phyloP scores from a whole-genome alignment of 768 basidiomycete genomes.

The Gloeopeniophorella convolvens region DNA sequence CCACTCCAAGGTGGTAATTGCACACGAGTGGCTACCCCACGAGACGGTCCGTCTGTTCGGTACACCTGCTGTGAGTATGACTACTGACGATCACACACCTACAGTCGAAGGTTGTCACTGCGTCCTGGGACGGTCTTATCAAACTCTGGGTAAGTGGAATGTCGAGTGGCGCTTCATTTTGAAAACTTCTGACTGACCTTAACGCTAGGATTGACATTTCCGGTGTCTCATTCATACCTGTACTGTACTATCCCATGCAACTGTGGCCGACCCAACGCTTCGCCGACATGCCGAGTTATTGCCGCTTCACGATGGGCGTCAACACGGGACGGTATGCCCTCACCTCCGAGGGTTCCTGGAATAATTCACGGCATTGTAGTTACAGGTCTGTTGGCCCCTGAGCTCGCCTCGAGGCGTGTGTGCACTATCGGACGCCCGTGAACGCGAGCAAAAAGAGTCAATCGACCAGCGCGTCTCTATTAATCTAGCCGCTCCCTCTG shows the following conservation, averaged over 20 bases:
- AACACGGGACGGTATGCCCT: no score
- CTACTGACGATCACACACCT: slow-evolving; percentile 7
- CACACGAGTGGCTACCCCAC: slow-evolving; percentile 97
- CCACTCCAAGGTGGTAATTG: slow-evolving; percentile 94
- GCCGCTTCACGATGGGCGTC: no score
- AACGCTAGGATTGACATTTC: slow-evolving; percentile 16
- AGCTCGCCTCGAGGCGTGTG: no score
- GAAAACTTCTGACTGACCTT: slow-evolving; percentile 4
- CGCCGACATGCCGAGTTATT: not conserved
- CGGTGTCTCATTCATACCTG: not conserved
- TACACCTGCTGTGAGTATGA: not conserved
- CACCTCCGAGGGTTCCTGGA: no score
- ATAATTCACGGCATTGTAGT: no score
- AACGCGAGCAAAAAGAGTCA: no score
- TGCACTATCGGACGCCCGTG: no score
- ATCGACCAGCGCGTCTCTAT: no score
- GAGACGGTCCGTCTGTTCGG: slow-evolving; percentile 59
- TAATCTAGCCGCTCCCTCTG: no score
- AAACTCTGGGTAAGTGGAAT: slow-evolving; percentile 82
- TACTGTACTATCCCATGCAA: slow-evolving; percentile 1
- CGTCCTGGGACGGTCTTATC: slow-evolving; percentile 96
- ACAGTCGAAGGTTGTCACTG: slow-evolving; percentile 94
- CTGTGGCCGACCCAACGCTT: not conserved
- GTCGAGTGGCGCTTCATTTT: not conserved
- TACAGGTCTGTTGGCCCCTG: no score